Evolutionary conservation across 176 grass and related monocot species (phyloP), one percentile per base, ranked within the genome.

Genomic region (Rhipidocladum racemiflorum): DNA sequence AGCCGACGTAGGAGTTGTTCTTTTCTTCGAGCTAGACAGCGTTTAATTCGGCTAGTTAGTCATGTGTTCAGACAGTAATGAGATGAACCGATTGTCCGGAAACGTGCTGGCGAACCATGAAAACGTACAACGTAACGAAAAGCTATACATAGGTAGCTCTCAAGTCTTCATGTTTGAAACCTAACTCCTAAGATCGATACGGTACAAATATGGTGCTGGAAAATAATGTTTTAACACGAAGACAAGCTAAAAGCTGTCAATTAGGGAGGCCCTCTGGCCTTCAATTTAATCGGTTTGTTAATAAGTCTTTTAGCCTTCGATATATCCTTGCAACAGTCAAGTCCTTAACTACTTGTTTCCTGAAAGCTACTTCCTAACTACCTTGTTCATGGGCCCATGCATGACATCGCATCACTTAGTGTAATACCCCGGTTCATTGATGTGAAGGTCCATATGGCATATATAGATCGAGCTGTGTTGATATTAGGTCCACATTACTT

Each of bases 361-460:
- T 89, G 87, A 89, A 77, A 85, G 83, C 64, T 89, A 85, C 83
- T 39, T 70, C 27, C 72, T 82, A 89, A 85, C 83, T 42, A 69
- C 77, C 71, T 39, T 71, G 51, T 85, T 81, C 76, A 54, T 76
- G 68, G 48, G 32, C 81, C 65, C 45, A 76, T 64, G 44, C 68
- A n/a, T 60, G 64, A n/a, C n/a, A n/a, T n/a, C n/a, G n/a, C n/a
- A n/a, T n/a, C n/a, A n/a, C n/a, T n/a, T n/a, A n/a, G n/a, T n/a
- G n/a, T n/a, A n/a, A n/a, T n/a, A n/a, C n/a, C n/a, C n/a, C n/a
- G n/a, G n/a, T n/a, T n/a, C n/a, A n/a, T n/a, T n/a, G n/a, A n/a
- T n/a, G n/a, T n/a, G n/a, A n/a, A n/a, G n/a, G n/a, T n/a, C n/a
- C n/a, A n/a, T n/a, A n/a, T n/a, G n/a, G n/a, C n/a, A n/a, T n/a